Conservation (phyloP, 2,329 filamentous ascomycete genomes). For the Herpotrichia juniperi region DNA sequence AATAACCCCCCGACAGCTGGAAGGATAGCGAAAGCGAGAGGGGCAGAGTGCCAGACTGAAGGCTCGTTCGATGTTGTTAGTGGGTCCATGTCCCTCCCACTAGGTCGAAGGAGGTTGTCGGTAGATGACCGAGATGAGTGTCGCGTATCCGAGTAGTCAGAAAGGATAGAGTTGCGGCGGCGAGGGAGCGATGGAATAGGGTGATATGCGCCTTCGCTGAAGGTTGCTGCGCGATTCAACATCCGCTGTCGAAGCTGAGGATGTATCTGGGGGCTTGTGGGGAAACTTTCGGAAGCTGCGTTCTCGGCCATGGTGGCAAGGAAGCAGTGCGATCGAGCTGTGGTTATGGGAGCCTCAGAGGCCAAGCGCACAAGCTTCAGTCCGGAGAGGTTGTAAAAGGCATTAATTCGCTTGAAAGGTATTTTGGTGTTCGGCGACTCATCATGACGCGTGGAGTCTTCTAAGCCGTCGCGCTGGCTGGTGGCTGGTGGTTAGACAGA, state of each 20-base stretch:
- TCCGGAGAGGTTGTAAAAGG: not conserved
- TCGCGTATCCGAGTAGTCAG: conserved; percentile 75
- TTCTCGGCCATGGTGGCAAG: conserved; percentile 32
- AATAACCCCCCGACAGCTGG: conserved; percentile 85
- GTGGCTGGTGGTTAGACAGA: not conserved
- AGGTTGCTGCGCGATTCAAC: conserved; percentile 43
- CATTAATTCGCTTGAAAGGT: not conserved
- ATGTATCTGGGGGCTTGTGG: conserved; percentile 30
- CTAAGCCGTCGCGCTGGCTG: not conserved
- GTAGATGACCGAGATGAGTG: conserved; percentile 69
- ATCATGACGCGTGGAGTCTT: conserved; percentile 3
- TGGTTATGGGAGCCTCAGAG: not conserved
- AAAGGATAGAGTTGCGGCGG: conserved; percentile 78
- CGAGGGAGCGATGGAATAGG: conserved; percentile 41
- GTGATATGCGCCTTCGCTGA: conserved; percentile 36
- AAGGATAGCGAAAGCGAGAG: conserved; percentile 80
- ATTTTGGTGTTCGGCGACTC: not conserved
- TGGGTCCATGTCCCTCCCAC: conserved; percentile 34
- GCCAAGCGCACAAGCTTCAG: not conserved
- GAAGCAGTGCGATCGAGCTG: conserved; percentile 8
- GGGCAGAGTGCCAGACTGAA: conserved; percentile 78
- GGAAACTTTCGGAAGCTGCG: conserved; percentile 22
- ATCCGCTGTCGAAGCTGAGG: conserved; percentile 41
- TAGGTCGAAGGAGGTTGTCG: conserved; percentile 68
- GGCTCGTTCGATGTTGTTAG: conserved; percentile 56